A percentile compares a stretch with the other conserved stretches of the same genome.
phyloP scores from a whole-genome alignment of 1,284 basidiomycete species.

The Porphyrellus sp. region DNA sequence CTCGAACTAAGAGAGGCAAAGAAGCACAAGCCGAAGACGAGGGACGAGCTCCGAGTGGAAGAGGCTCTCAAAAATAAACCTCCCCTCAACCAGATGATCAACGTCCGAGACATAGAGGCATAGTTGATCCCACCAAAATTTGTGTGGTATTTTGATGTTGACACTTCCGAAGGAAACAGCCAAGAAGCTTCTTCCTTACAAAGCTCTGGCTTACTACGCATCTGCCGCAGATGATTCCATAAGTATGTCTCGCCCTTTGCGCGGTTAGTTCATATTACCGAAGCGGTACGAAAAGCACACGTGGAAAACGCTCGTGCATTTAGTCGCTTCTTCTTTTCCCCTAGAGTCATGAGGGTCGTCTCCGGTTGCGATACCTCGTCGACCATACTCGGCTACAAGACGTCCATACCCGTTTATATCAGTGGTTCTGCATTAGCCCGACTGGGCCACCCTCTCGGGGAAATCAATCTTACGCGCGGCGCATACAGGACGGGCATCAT shows the following conservation, averaged over 20 bases:
- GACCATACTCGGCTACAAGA: constrained; percentile 69
- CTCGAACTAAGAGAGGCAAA: constrained; percentile 40
- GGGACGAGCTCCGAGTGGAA: constrained; percentile 70
- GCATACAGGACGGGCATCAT: constrained; percentile 72
- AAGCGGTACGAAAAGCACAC: constrained; percentile 41
- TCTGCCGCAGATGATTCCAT: constrained; percentile 82
- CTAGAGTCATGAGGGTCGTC: constrained; percentile 74
- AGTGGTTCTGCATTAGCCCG: constrained; percentile 87
- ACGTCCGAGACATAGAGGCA: constrained; percentile 76
- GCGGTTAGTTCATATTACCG: neutral
- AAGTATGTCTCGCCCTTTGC: constrained; percentile 46
- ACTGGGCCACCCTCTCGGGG: constrained; percentile 83
- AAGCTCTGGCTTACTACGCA: constrained; percentile 78
- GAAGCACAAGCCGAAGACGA: constrained; percentile 50
- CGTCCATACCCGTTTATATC: constrained; percentile 82
- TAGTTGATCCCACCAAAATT: constrained; percentile 5
- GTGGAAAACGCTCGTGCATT: constrained; percentile 73
- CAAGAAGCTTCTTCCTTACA: constrained; percentile 63
- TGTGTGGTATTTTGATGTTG: neutral
- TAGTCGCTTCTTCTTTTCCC: constrained; percentile 77
- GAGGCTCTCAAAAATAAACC: constrained; percentile 59
- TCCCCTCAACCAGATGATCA: constrained; percentile 65
- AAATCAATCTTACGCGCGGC: constrained; percentile 80
- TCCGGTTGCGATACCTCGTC: constrained; percentile 71
- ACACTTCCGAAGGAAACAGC: constrained; percentile 49